A percentile compares a stretch with the other conserved stretches of the same genome.
Evolutionary conservation across 208 protist species (phyloP).

Genomic region (Porcisia deanei): DNA sequence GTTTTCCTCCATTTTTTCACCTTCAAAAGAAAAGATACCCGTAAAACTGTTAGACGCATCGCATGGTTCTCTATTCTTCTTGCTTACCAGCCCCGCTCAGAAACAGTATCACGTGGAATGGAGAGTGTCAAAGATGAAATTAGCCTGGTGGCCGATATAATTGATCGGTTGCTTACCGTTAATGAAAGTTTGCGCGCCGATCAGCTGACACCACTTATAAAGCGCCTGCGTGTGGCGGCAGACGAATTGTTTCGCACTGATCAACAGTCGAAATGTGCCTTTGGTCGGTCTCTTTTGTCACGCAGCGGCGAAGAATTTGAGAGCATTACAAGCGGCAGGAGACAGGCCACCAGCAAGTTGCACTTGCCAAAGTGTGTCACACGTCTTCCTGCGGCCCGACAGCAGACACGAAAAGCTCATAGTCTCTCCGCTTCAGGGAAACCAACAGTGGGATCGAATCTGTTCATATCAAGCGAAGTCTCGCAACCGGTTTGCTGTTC

Average conservation of each 20-base stretch:
- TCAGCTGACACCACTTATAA: conserved; percentile 42
- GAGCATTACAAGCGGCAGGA: not conserved
- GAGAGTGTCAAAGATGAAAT: conserved; percentile 43
- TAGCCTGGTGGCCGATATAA: conserved; percentile 56
- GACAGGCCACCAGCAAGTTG: not conserved
- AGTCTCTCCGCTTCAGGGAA: not conserved
- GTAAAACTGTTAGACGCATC: too few relatives aligned
- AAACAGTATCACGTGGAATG: conserved; percentile 1
- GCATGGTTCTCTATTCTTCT: not conserved
- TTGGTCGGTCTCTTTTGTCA: conserved; percentile 1
- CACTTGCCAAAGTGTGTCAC: not conserved
- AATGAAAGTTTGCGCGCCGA: conserved; percentile 39
- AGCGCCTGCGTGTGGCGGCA: conserved; percentile 38
- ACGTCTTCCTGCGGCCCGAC: too few relatives aligned
- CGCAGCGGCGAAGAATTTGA: not conserved
- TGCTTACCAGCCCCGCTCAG: not conserved
- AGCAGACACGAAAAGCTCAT: not conserved
- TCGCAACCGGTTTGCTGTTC: conserved; percentile 53
- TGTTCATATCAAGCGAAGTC: conserved; percentile 73
- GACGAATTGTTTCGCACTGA: conserved; percentile 11
- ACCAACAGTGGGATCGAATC: not conserved
- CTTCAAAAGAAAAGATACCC: not conserved
- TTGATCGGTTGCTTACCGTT: conserved; percentile 45
- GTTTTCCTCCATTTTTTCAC: not conserved
- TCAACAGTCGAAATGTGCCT: not conserved